Evolutionary conservation across 2,329 filamentous ascomycete genomes (phyloP).

Genomic region (Colletotrichum spinosum): DNA sequence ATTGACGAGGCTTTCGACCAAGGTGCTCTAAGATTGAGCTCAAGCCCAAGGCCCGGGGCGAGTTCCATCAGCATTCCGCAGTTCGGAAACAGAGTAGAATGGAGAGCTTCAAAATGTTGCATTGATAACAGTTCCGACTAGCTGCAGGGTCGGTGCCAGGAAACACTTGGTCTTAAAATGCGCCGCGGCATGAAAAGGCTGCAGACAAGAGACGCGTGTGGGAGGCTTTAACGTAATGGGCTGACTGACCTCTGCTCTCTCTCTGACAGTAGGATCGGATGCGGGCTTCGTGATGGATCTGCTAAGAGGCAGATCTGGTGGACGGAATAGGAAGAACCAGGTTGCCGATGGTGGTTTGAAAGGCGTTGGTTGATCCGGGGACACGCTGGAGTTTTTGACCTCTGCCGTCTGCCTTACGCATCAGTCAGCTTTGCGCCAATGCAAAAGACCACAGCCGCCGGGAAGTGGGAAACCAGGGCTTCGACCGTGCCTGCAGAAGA

Average conservation of each 20-base stretch:
- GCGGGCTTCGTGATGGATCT: slow-evolving; percentile 37
- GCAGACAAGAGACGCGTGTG: slow-evolving; percentile 2
- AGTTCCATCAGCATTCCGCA: no score
- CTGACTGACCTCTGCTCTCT: slow-evolving; percentile 36
- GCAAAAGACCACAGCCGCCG: not conserved
- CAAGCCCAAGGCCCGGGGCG: slow-evolving; percentile 7
- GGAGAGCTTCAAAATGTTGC: no score
- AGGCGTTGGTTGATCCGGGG: slow-evolving; percentile 39
- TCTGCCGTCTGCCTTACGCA: slow-evolving; percentile 14
- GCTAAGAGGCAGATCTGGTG: slow-evolving; percentile 34
- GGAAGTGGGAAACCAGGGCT: not conserved
- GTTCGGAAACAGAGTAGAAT: no score
- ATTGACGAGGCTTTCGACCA: no score
- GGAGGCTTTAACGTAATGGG: slow-evolving; percentile 9
- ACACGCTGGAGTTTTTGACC: slow-evolving; percentile 37
- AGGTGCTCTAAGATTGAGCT: slow-evolving; percentile 5
- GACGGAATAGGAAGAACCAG: slow-evolving; percentile 40
- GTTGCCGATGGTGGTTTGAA: slow-evolving; percentile 36
- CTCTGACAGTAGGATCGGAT: slow-evolving; percentile 22
- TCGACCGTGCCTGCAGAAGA: no score
- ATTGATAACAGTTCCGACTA: no score
- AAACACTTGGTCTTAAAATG: no score
- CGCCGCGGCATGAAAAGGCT: no score
- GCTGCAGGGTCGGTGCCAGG: no score
- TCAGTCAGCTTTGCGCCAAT: not conserved